A percentile compares a stretch with the other conserved stretches of the same genome.
These are phyloP conservation scores for Punctularia strigosozonata DNA, from an alignment of 768 basidiomycete genomes.

Conservation along the genomic window DNA sequence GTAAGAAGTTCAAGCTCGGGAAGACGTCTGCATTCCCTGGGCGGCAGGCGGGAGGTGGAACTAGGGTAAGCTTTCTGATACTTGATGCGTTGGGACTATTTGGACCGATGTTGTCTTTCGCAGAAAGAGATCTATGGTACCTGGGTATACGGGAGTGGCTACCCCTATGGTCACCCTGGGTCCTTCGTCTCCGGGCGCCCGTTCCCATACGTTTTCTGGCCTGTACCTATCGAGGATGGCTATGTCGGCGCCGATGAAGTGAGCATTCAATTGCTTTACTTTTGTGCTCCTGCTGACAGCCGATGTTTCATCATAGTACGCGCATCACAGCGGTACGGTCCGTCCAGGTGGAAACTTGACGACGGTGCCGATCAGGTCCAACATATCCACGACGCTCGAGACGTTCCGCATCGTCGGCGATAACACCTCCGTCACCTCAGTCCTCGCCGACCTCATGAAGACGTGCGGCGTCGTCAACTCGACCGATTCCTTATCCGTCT, in stretches of 20 bases:
- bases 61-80: not conserved
- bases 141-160: slow-evolving; percentile 4
- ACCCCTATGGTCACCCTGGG: slow-evolving; percentile 2
- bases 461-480: not conserved
- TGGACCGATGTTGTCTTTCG: not conserved
- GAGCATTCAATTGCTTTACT: not conserved
- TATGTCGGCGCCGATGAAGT: not conserved
- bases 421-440: not conserved
- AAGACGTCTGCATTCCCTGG: not conserved
- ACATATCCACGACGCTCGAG: not conserved
- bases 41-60: not conserved
- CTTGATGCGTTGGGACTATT: not conserved
- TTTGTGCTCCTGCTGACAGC: not conserved
- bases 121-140: not conserved
- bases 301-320: not conserved
- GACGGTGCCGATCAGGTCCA: not conserved
- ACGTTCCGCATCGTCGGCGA: slow-evolving; percentile 3
- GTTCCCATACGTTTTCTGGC: slow-evolving; percentile 4
- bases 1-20: not conserved
- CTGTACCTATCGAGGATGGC: not conserved
- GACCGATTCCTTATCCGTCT: not conserved
- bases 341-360: not conserved
- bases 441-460: not conserved
- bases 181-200: not conserved
- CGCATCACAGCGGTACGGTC: not conserved